Percentiles rank a stretch among this genome's conserved stretches.
These are phyloP conservation scores for Nicotiana sylvestris DNA, from an alignment of 257 asterid species.

Conservation along the genomic window DNA sequence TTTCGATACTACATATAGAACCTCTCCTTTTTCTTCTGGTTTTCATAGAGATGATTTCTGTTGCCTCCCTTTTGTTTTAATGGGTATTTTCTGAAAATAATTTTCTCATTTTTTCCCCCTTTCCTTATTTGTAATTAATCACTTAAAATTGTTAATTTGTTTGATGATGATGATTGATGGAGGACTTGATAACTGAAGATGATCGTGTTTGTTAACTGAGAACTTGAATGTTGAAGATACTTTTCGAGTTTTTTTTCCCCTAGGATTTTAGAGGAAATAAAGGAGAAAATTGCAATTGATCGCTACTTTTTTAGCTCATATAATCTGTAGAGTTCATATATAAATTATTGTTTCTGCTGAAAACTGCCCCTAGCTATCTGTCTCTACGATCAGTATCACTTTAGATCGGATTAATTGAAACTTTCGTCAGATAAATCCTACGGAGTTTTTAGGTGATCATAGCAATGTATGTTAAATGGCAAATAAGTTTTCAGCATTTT, in stretches of 20 bases:
- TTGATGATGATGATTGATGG: background rate
- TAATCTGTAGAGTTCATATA: background rate
- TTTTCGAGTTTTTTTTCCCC: background rate
- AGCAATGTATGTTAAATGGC: background rate
- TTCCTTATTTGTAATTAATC: background rate
- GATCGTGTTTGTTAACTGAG: background rate
- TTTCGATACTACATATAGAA: background rate
- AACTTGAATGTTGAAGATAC: background rate
- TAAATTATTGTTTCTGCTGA: background rate
- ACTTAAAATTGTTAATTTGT: background rate
- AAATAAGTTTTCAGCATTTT: background rate
- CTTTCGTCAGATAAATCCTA: background rate
- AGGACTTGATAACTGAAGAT: background rate
- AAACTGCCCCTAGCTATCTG: background rate
- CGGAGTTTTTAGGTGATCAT: slow-evolving; percentile 2
- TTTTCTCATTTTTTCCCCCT: background rate
- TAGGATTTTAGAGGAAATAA: background rate
- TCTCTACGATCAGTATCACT: background rate
- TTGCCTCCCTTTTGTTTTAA: background rate
- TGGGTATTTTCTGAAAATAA: background rate
- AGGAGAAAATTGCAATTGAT: background rate
- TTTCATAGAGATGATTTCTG: background rate
- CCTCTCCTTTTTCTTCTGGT: background rate
- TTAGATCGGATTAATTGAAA: slow-evolving; percentile 11
- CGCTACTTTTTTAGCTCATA: background rate